Percentiles rank a stretch among this genome's conserved stretches.
Evolutionary conservation across 495 filamentous ascomycete species (phyloP).

Genomic region (Cairneyella variabilis): DNA sequence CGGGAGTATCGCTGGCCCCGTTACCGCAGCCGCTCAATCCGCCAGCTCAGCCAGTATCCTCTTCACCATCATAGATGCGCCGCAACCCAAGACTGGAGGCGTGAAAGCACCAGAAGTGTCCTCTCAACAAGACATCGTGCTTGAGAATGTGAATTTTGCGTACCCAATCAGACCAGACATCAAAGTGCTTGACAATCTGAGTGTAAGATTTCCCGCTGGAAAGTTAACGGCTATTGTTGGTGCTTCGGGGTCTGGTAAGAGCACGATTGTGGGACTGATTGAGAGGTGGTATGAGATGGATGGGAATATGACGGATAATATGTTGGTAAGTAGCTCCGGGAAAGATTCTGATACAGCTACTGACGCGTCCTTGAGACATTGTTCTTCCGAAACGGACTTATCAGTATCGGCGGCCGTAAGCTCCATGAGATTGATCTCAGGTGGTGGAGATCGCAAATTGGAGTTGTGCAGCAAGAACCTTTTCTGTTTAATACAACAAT

Average conservation of each 20-base stretch:
- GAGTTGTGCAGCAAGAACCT: conserved; percentile 66
- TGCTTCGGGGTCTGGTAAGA: conserved; percentile 68
- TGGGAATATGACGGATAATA: conserved; percentile 17
- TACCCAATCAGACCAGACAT: conserved; percentile 62
- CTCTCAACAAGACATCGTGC: conserved; percentile 49
- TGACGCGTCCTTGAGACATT: no score
- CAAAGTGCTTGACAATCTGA: conserved; percentile 50
- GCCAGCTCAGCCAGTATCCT: conserved; percentile 49
- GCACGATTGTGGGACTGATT: conserved; percentile 61
- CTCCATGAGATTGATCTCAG: conserved; percentile 52
- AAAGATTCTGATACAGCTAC: no score
- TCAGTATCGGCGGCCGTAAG: conserved; percentile 46
- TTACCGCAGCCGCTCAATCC: conserved; percentile 44
- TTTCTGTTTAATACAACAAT: conserved; percentile 62
- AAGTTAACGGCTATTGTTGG: conserved; percentile 85
- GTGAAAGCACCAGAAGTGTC: conserved; percentile 37
- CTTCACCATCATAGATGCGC: conserved; percentile 52
- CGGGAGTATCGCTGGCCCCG: conserved; percentile 45
- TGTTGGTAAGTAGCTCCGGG: conserved; percentile 11
- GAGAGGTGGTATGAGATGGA: conserved; percentile 52
- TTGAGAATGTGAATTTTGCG: conserved; percentile 56
- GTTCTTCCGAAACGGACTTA: conserved; percentile 39
- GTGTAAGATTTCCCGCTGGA: conserved; percentile 61
- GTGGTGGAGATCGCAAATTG: conserved; percentile 58
- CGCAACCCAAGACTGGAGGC: conserved; percentile 39